Evolutionary conservation across 495 filamentous ascomycete species (phyloP).

Genomic region (Neurospora sp.): DNA sequence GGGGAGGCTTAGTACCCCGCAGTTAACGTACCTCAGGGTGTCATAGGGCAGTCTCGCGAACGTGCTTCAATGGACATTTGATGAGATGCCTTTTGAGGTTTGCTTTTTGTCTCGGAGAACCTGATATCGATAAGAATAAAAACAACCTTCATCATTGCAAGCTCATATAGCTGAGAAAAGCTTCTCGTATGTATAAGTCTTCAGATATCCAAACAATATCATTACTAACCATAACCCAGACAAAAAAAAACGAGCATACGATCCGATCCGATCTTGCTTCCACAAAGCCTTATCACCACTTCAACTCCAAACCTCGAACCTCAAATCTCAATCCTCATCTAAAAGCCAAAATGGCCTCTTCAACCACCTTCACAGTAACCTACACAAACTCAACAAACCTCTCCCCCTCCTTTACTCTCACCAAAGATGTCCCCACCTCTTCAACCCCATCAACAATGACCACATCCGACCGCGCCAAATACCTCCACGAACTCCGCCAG

Average conservation of each 20-base stretch:
- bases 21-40: not conserved
- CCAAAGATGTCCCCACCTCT: slow-evolving; percentile 25
- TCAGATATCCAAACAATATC: not conserved
- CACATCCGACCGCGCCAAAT: slow-evolving; percentile 40
- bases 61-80: not conserved
- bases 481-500: slow-evolving; percentile 56
- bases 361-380: slow-evolving; percentile 29
- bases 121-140: not conserved
- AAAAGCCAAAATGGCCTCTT: slow-evolving; percentile 6
- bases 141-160: not conserved
- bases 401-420: slow-evolving; percentile 31
- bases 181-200: not conserved
- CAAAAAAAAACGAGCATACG: no score
- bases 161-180: not conserved
- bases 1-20: not conserved
- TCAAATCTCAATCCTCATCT: not conserved
- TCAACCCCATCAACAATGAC: slow-evolving; percentile 6
- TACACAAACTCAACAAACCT: slow-evolving; percentile 49
- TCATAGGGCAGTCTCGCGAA: not conserved
- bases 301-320: not conserved
- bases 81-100: not conserved
- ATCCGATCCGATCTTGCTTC: not conserved
- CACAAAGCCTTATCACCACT: not conserved
- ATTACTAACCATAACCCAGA: not conserved
- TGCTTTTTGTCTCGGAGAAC: not conserved